Evolutionary conservation across 495 filamentous ascomycete genomes (phyloP), one percentile per base, ranked within the genome.

Genomic region (Neurospora pannonica): DNA sequence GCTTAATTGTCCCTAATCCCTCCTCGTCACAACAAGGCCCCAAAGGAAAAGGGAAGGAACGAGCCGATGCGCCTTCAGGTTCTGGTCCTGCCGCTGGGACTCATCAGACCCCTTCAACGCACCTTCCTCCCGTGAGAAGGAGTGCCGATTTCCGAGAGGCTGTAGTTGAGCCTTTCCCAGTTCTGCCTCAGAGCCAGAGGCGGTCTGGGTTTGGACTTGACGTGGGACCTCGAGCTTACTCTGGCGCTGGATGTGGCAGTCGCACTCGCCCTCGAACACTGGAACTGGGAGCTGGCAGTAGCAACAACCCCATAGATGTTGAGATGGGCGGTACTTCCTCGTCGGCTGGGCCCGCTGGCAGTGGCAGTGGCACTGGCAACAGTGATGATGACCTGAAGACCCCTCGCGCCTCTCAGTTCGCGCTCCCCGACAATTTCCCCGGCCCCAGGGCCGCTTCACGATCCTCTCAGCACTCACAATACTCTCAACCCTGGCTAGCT

Each of bases 41-140:
- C 73, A 73, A 46, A 38, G 72, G 70, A 76, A 75, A 43, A 67
- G 73, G 37, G 72, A 37, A 74, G 17, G 62, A 36, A 0, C 70
- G 28, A 17, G 42, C 71, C 5, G 70, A 37, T 1, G 72, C 37
- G 24, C 46, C 43, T 71, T 69, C 31, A 9, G 72, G 2, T 71
- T 69, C 31, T 13, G 72, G 2, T 36, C 62, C 70, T n/a, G 40
- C 36, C 72, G 38, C 8, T 15, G 67, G 34, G 13, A 72, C 21
- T 31, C 62, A 36, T 0, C 34, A 6, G 0, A 38, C 7, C 17
- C n/a, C 40, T 9, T 3, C 43, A 15, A 37, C 40, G 46, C 70
- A 62, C 11, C 73, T 67, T 34, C 54, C 28, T 34, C 28, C 54
- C 0, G 54, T 34, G 4, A 34, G 15, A 0, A 3, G 28, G 6